These are phyloP conservation scores for Alnus glutinosa DNA, from an alignment of 306 rosid species.

Conservation along the genomic window DNA sequence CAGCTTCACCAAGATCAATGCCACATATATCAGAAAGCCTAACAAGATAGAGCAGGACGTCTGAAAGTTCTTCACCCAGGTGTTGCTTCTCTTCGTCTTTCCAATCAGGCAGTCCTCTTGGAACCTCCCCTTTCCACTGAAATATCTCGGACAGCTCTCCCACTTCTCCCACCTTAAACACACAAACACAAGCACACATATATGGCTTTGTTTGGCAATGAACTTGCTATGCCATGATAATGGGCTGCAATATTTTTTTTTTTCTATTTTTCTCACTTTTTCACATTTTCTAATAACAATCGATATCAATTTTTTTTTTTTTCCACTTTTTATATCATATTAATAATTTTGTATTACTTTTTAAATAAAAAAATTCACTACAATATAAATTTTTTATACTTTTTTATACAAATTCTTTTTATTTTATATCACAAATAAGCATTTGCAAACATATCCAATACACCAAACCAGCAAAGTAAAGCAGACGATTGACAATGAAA, in stretches of 20 bases:
- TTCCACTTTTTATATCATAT: no score
- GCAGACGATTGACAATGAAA: background rate
- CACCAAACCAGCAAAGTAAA: background rate
- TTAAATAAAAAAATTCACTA: no score
- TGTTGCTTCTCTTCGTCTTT: constrained; percentile 25
- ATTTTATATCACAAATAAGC: no score
- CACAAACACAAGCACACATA: background rate
- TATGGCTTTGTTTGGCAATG: no score
- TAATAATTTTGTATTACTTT: no score
- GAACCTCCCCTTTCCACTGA: constrained; percentile 21
- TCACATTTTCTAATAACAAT: no score
- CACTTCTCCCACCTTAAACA: constrained; percentile 11
- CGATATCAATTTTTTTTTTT: no score
- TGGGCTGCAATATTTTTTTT: no score
- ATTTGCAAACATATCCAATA: background rate
- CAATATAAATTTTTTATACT: no score
- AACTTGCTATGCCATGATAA: no score
- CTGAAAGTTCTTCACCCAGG: constrained; percentile 30
- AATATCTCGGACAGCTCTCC: constrained; percentile 17
- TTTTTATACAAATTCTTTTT: no score
- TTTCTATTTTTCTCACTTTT: no score
- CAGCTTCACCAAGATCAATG: constrained; percentile 27
- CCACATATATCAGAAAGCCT: constrained; percentile 25
- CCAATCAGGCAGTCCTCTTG: constrained; percentile 26
- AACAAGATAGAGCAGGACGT: constrained; percentile 26